Percentiles rank a stretch among this genome's conserved stretches.
Evolutionary conservation across 805 yeast genomes (phyloP).

Genomic region (Metschnikowia matae): DNA sequence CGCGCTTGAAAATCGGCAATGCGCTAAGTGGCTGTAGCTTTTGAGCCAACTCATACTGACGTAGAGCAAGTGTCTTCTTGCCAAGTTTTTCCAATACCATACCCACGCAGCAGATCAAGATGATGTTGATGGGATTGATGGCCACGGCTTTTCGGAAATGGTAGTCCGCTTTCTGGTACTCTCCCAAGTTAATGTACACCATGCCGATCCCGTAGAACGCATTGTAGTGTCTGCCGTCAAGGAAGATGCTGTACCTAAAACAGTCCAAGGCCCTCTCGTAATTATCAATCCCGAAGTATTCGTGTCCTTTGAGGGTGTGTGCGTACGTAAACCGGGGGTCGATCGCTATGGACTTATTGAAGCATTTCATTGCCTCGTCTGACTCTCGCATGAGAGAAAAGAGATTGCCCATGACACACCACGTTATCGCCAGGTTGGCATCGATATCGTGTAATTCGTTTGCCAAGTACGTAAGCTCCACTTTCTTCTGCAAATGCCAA

Average conservation of each 20-base stretch:
- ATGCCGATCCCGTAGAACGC: conserved; percentile 95
- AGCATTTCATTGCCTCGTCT: conserved; percentile 85
- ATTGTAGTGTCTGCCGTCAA: conserved; percentile 83
- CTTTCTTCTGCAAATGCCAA: conserved; percentile 87
- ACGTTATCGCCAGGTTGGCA: conserved; percentile 69
- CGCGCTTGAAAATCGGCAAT: conserved; percentile 82
- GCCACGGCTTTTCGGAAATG: conserved; percentile 84
- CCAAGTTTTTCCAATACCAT: conserved; percentile 81
- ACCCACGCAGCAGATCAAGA: conserved; percentile 88
- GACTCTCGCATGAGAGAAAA: conserved; percentile 80
- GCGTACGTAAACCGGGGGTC: conserved; percentile 79
- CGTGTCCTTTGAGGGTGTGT: conserved; percentile 92
- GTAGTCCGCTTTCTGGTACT: conserved; percentile 74
- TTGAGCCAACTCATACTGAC: conserved; percentile 79
- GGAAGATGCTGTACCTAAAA: conserved; percentile 71
- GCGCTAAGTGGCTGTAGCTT: conserved; percentile 82
- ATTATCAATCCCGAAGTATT: conserved; percentile 80
- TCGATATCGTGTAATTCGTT: conserved; percentile 72
- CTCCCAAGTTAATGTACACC: conserved; percentile 85
- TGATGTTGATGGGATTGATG: conserved; percentile 87
- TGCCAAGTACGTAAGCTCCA: conserved; percentile 74
- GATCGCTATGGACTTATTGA: conserved; percentile 68
- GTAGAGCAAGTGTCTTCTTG: conserved; percentile 64
- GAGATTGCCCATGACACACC: conserved; percentile 90
- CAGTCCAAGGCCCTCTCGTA: conserved; percentile 83